These are phyloP conservation scores for Porogramme epimiltina DNA, from an alignment of 1,284 basidiomycete genomes.

Conservation along the genomic window DNA sequence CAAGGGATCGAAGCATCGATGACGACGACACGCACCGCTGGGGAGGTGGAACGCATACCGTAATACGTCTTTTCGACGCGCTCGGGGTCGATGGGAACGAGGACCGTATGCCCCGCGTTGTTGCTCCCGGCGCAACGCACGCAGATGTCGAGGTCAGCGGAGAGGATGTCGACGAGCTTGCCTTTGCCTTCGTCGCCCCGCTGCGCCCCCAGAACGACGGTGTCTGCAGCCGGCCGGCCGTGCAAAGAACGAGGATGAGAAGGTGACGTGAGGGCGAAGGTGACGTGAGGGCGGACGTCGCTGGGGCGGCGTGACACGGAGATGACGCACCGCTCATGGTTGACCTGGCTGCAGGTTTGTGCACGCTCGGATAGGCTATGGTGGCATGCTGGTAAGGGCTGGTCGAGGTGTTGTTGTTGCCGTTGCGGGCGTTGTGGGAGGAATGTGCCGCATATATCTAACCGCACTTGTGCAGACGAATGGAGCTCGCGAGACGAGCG, in stretches of 20 bases:
- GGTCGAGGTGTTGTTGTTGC: no score
- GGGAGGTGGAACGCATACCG: slow-evolving; percentile 97
- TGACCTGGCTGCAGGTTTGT: neutral
- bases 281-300: no score
- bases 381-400: no score
- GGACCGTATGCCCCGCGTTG: slow-evolving; percentile 98
- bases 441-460: neutral
- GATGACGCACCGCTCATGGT: slow-evolving; percentile 18
- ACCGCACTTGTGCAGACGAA: neutral
- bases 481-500: neutral
- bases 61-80: slow-evolving; percentile 78
- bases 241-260: neutral
- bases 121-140: slow-evolving; percentile 97
- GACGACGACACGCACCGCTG: slow-evolving; percentile 79
- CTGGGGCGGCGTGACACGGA: neutral
- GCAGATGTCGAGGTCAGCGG: slow-evolving; percentile 89
- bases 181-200: slow-evolving; percentile 98
- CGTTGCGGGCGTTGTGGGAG: no score
- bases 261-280: neutral
- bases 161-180: slow-evolving; percentile 92
- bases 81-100: slow-evolving; percentile 75
- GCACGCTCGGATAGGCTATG: neutral
- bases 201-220: slow-evolving; percentile 85
- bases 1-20: no score
- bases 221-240: slow-evolving; percentile 58